Conservation (phyloP, 1,284 basidiomycete genomes). For the Marasmius tenuissimus region DNA sequence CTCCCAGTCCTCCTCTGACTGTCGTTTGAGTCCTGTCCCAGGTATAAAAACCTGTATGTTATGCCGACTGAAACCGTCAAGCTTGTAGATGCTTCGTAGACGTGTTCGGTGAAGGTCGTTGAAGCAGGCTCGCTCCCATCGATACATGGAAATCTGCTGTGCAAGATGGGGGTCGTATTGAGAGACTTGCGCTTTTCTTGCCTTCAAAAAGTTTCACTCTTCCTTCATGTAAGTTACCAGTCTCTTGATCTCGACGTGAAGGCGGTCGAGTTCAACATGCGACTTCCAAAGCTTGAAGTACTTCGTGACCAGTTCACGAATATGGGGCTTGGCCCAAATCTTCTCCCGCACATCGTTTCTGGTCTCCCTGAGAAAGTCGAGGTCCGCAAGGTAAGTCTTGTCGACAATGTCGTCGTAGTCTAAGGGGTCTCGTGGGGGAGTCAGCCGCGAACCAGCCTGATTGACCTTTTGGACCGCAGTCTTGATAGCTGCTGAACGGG, state of each 20-base stretch:
- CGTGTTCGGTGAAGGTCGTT: no score
- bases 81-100: no score
- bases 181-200: not conserved
- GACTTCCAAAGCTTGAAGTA: conserved; percentile 23
- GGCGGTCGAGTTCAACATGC: conserved; percentile 18
- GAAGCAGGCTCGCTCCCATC: no score
- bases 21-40: no score
- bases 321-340: conserved; percentile 21
- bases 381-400: conserved; percentile 23
- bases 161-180: not conserved
- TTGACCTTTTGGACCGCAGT: not conserved
- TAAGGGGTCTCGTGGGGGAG: conserved; percentile 2
- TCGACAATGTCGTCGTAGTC: conserved; percentile 18
- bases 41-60: no score
- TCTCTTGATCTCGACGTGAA: conserved; percentile 24
- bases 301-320: conserved; percentile 9
- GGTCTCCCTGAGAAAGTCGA: conserved; percentile 23
- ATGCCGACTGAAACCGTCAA: no score
- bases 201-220: conserved; percentile 11
- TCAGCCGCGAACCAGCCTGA: not conserved
- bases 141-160: no score
- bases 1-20: no score
- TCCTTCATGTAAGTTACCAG: conserved; percentile 23
- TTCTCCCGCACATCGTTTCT: conserved; percentile 16
- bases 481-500: conserved; percentile 4